Evolutionary conservation across 2,329 filamentous ascomycete species (phyloP), one percentile per base, ranked within the genome.

Genomic region (Pseudomassariella vexata): DNA sequence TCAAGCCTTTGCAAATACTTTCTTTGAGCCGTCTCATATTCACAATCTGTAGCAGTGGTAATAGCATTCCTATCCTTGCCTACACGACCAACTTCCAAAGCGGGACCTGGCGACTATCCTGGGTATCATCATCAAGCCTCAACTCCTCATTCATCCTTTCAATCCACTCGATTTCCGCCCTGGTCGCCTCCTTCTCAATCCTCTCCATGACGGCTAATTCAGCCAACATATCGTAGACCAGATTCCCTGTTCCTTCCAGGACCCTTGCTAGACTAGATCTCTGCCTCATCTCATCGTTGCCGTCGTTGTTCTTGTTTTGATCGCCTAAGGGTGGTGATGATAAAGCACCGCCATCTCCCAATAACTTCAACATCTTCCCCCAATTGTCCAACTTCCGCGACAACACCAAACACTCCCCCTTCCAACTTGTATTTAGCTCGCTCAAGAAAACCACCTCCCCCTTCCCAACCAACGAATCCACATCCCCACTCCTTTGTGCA

Each of bases 131-230:
- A 5, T 58, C 62, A 8, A 34, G 49, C 30, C 48, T 44, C 22
- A 50, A 37, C 15, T 59, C 57, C 28, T 62, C 50, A 45, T 70
- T 76, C 59, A 73, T 68, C 36, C 48, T 57, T 51, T 63, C 63
- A 25, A 83, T 71, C 73, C 79, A 82, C 24, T 60, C 62, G 35
- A 66, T 65, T 53, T 84, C 79, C 26, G 66, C 62, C 28, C 55
- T 57, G 32, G 76, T 53, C 5, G 74, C 70, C 44, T 76, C 74
- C 28, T 57, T 59, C 55, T 81, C 76, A 35, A 84, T 71, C 45
- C 68, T 64, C 34, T 65, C 65, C 79, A 84, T 83, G 37, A 69
- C 38, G n/a, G 54, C 53, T 40, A 84, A 56, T 59, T 83, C 79
- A n/a, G 59, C 61, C 26, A 79, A 53, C 77, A 82, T 82, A 21